A percentile compares a stretch with the other conserved stretches of the same genome.
Evolutionary conservation across 2,329 filamentous ascomycete species (phyloP).

Genomic region (Trichoderma sp.): DNA sequence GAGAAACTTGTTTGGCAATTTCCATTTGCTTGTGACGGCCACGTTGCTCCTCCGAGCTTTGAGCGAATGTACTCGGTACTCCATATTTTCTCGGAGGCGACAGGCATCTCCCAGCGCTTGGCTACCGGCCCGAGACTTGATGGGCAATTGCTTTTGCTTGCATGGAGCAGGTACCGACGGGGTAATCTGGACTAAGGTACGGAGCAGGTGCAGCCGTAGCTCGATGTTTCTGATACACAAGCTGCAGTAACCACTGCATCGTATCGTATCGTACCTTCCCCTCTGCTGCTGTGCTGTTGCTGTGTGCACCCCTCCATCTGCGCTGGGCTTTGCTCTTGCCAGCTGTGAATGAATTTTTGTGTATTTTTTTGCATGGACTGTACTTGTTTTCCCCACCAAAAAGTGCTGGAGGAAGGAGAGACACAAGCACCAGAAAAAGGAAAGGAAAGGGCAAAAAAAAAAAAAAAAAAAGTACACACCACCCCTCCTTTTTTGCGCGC

Average conservation of each 20-base stretch:
- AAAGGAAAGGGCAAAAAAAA: not conserved
- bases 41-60: constrained; percentile 1
- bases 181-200: not conserved
- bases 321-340: not conserved
- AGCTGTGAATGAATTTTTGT: not conserved
- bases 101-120: not conserved
- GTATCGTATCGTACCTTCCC: constrained; percentile 14
- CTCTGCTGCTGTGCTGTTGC: constrained; percentile 1
- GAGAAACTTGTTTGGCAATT: not conserved
- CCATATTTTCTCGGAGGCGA: constrained; percentile 8
- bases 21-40: not conserved
- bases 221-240: constrained; percentile 18
- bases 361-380: not conserved
- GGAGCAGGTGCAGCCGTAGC: not conserved
- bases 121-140: constrained; percentile 5
- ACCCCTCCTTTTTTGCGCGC: constrained; percentile 7
- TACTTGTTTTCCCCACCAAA: not conserved
- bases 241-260: constrained; percentile 11
- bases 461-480: constrained; percentile 10
- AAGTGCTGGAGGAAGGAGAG: not conserved
- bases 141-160: not conserved
- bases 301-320: not conserved
- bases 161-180: constrained; percentile 2
- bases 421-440: not conserved
- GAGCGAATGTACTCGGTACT: not conserved